Percentiles rank a stretch among this genome's conserved stretches.
These are phyloP conservation scores for Tulasnella sp. DNA, from an alignment of 768 basidiomycete species.

Conservation along the genomic window DNA sequence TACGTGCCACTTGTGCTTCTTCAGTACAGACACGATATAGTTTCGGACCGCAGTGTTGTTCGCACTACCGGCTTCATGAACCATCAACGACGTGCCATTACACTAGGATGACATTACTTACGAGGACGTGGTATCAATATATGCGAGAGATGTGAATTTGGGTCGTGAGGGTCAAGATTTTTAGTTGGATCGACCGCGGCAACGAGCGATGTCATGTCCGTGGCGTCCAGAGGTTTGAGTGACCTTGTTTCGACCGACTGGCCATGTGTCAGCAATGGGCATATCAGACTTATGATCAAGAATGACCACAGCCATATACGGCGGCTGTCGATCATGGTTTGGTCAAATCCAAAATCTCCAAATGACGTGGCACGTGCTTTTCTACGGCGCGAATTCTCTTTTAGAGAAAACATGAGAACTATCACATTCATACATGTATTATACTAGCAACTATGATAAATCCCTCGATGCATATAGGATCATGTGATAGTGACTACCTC, in stretches of 20 bases:
- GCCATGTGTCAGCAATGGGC: neutral
- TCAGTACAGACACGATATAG: conserved; percentile 63
- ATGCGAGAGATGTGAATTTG: conserved; percentile 61
- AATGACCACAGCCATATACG: neutral
- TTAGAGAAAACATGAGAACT: no score
- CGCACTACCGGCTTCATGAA: conserved; percentile 44
- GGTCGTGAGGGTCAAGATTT: conserved; percentile 52
- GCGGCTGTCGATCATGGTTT: no score
- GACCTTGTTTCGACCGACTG: conserved; percentile 11
- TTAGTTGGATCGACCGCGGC: conserved; percentile 48
- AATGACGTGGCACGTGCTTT: no score
- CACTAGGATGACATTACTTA: conserved; percentile 29
- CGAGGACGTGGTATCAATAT: conserved; percentile 76
- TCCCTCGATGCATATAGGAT: no score
- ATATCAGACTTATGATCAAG: neutral
- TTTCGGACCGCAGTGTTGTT: conserved; percentile 73
- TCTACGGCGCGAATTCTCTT: no score
- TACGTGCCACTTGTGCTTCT: conserved; percentile 69
- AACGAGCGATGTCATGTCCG: conserved; percentile 39
- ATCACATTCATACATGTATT: no score
- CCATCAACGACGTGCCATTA: neutral
- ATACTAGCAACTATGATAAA: no score
- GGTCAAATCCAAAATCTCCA: no score
- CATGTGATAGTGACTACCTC: conserved; percentile 83
- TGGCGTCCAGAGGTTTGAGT: conserved; percentile 15